Evolutionary conservation across 192 early-diverging fungal species (phyloP).

Genomic region (Phlyctochytrium arcticum): DNA sequence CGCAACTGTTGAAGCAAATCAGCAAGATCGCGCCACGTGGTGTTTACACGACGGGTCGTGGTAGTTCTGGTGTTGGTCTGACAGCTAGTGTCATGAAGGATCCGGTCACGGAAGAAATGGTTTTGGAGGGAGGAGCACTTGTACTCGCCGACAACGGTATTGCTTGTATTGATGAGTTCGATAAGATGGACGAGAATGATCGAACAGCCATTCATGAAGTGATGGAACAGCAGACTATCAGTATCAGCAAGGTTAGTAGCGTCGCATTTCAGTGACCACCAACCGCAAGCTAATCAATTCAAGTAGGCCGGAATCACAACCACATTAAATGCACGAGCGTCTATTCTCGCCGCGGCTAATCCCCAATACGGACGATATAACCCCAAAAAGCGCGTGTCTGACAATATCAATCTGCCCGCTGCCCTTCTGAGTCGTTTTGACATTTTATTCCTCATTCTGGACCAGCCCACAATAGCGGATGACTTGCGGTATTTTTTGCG

Average conservation of each 20-base stretch:
- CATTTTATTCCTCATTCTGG: slow-evolving; percentile 85
- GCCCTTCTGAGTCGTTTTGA: slow-evolving; percentile 92
- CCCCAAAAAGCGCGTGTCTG: slow-evolving; percentile 48
- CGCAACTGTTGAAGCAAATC: slow-evolving; percentile 93
- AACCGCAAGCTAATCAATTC: not conserved
- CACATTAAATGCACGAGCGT: slow-evolving; percentile 90
- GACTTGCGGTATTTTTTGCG: slow-evolving; percentile 49
- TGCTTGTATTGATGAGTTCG: slow-evolving; percentile 99
- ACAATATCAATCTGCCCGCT: slow-evolving; percentile 97
- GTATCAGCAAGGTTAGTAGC: slow-evolving; percentile 73
- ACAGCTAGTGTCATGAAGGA: slow-evolving; percentile 94
- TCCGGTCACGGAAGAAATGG: slow-evolving; percentile 89
- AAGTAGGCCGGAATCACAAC: slow-evolving; percentile 89
- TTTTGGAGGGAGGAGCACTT: slow-evolving; percentile 95
- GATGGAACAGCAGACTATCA: slow-evolving; percentile 99
- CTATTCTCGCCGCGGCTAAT: slow-evolving; percentile 95
- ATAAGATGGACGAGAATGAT: slow-evolving; percentile 98
- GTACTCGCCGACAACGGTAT: slow-evolving; percentile 98
- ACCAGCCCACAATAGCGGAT: slow-evolving; percentile 73
- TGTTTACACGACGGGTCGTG: slow-evolving; percentile 95
- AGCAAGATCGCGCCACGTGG: slow-evolving; percentile 91
- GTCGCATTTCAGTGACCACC: not conserved
- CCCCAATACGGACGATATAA: slow-evolving; percentile 96
- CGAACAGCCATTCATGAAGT: slow-evolving; percentile 98
- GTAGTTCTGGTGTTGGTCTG: slow-evolving; percentile 91